phyloP scores from a whole-genome alignment of 1,139 yeast genomes.

The Protomyces inouyei region DNA sequence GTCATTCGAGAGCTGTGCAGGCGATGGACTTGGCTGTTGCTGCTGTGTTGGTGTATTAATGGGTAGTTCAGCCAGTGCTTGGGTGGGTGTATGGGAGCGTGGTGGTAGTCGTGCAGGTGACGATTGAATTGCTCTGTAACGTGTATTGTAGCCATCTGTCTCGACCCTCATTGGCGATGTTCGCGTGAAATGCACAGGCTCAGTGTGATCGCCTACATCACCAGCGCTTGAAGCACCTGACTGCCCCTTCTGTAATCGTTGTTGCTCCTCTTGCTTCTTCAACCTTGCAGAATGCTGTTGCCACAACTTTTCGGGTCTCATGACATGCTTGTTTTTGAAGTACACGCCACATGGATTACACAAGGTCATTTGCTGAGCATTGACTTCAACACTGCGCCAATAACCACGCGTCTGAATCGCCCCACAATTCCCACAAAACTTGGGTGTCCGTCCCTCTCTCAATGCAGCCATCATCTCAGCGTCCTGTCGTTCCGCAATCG shows the following conservation, averaged over 20 bases:
- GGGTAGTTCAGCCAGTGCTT: slow-evolving; percentile 11
- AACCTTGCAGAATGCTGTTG: slow-evolving; percentile 23
- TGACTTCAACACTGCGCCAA: slow-evolving; percentile 13
- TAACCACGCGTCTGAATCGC: slow-evolving; percentile 15
- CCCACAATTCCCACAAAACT: slow-evolving; percentile 21
- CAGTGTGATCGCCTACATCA: neutral
- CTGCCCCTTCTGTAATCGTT: neutral
- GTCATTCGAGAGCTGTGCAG: neutral
- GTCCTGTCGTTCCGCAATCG: slow-evolving; percentile 1
- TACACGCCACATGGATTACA: slow-evolving; percentile 44
- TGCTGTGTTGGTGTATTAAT: slow-evolving; percentile 9
- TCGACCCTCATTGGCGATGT: slow-evolving; percentile 5
- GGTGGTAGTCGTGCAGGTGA: neutral
- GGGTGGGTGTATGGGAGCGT: neutral
- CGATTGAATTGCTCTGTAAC: neutral
- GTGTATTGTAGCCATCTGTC: neutral
- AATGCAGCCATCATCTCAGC: slow-evolving; percentile 11
- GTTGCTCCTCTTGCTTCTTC: neutral
- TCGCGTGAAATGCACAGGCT: neutral
- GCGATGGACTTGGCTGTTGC: slow-evolving; percentile 11
- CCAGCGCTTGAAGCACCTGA: neutral
- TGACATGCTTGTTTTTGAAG: slow-evolving; percentile 36
- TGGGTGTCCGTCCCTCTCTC: slow-evolving; percentile 6
- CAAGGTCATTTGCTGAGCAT: slow-evolving; percentile 26
- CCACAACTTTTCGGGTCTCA: slow-evolving; percentile 40